Percentiles rank a stretch among this genome's conserved stretches.
Evolutionary conservation across 1,139 yeast genomes (phyloP).

Genomic region (Meyerozyma guilliermondii): DNA sequence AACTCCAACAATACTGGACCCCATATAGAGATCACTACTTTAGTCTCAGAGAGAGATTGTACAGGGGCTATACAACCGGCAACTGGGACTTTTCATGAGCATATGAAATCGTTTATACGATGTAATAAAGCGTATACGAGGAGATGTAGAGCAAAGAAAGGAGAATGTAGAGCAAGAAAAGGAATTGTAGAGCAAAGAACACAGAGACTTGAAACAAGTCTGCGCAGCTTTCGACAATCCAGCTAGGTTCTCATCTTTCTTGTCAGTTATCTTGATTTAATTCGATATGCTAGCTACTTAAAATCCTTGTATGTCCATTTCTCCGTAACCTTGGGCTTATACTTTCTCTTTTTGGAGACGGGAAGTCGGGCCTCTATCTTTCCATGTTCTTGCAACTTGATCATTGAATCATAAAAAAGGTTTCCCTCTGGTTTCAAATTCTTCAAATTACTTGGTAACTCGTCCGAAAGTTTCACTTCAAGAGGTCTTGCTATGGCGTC

Average conservation of each 20-base stretch:
- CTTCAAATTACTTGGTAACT: constrained; percentile 79
- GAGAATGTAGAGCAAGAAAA: no score
- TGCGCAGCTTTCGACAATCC: no score
- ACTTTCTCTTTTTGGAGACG: constrained; percentile 59
- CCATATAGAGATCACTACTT: constrained; percentile 48
- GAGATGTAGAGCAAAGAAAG: neutral
- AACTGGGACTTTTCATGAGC: constrained; percentile 41
- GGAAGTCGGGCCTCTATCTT: constrained; percentile 81
- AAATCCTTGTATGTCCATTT: constrained; percentile 93
- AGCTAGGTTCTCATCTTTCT: no score
- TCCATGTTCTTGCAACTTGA: constrained; percentile 77
- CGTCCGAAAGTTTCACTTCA: constrained; percentile 87
- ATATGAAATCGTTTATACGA: constrained; percentile 1
- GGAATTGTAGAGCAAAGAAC: no score
- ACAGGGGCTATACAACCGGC: constrained; percentile 45
- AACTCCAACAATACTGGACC: constrained; percentile 40
- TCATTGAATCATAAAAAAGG: constrained; percentile 75
- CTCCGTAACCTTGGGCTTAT: constrained; percentile 72
- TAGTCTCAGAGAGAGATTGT: constrained; percentile 45
- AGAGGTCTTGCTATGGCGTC: constrained; percentile 57
- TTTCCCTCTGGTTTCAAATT: constrained; percentile 89
- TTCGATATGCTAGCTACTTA: constrained; percentile 40
- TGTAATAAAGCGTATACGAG: neutral
- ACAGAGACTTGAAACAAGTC: no score
- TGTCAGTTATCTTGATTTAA: no score